A percentile compares a stretch with the other conserved stretches of the same genome.
phyloP scores from a whole-genome alignment of 164 flowering plant species.

The Santalum album region DNA sequence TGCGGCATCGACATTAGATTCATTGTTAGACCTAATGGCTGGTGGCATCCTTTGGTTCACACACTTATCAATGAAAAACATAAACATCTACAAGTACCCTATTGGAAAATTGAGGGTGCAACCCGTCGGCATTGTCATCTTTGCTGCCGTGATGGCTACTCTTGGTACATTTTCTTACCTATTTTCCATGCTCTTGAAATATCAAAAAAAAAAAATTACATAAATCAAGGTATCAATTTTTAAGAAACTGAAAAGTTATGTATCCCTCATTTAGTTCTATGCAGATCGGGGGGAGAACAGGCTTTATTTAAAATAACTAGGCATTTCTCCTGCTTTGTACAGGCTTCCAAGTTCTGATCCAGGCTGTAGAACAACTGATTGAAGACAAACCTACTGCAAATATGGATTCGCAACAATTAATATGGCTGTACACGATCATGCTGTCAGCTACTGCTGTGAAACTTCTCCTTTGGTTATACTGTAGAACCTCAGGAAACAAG shows the following conservation, averaged over 20 bases:
- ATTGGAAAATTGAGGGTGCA: slow-evolving; percentile 95
- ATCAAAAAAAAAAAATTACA: not conserved
- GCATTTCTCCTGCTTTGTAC: slow-evolving; percentile 6
- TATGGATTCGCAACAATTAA: slow-evolving; percentile 41
- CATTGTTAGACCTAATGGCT: slow-evolving; percentile 93
- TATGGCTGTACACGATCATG: slow-evolving; percentile 82
- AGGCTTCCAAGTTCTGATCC: slow-evolving; percentile 87
- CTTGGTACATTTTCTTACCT: slow-evolving; percentile 42
- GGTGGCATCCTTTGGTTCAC: slow-evolving; percentile 99
- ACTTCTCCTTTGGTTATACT: slow-evolving; percentile 75
- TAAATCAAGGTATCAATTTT: not conserved
- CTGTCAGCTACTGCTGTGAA: slow-evolving; percentile 66
- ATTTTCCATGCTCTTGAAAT: not conserved
- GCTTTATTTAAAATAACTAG: not conserved
- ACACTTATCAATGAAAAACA: slow-evolving; percentile 76
- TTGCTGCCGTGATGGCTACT: slow-evolving; percentile 98
- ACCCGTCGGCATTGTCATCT: slow-evolving; percentile 89
- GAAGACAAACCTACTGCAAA: slow-evolving; percentile 38
- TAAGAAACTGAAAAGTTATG: too few relatives aligned
- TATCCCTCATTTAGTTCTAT: too few relatives aligned
- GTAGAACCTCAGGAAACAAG: slow-evolving; percentile 67
- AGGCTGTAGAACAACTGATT: slow-evolving; percentile 68
- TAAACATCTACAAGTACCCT: slow-evolving; percentile 87
- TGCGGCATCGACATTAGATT: slow-evolving; percentile 95
- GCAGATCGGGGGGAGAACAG: too few relatives aligned